These are phyloP conservation scores for Euphrasia arctica DNA, from an alignment of 305 asterid species.

Conservation along the genomic window DNA sequence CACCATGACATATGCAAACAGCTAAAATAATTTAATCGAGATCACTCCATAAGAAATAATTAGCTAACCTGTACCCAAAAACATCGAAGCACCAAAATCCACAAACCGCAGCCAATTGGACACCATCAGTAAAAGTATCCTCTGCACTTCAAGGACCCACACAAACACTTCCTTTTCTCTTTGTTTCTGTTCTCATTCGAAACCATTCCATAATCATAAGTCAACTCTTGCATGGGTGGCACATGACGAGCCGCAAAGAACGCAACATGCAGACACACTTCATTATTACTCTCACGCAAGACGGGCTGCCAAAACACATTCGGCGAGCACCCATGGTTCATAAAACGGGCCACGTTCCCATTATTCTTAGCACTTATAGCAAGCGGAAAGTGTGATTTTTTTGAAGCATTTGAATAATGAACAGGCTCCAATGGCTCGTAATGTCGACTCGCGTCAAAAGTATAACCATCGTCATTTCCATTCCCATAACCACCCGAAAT, in stretches of 20 bases:
- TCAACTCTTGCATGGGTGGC: constrained; percentile 94
- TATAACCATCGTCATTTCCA: constrained; percentile 46
- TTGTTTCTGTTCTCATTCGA: constrained; percentile 44
- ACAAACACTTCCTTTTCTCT: constrained; percentile 71
- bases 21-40: neutral
- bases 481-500: constrained; percentile 34
- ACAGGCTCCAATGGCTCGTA: constrained; percentile 54
- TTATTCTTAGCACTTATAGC: constrained; percentile 55
- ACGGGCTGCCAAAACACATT: constrained; percentile 81
- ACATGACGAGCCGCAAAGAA: constrained; percentile 78
- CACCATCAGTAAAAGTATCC: constrained; percentile 64
- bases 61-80: neutral
- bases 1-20: neutral
- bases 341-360: constrained; percentile 87
- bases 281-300: constrained; percentile 59
- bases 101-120: neutral
- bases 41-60: neutral
- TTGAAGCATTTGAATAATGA: constrained; percentile 33
- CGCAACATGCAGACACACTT: constrained; percentile 67
- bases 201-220: constrained; percentile 72
- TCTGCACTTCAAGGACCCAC: constrained; percentile 71
- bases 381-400: constrained; percentile 56
- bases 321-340: constrained; percentile 91
- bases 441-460: constrained; percentile 74
- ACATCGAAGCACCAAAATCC: constrained; percentile 6